Percentiles rank a stretch among this genome's conserved stretches.
phyloP scores from a whole-genome alignment of 192 early-diverging fungal species.

The Geosiphon pyriformis region DNA sequence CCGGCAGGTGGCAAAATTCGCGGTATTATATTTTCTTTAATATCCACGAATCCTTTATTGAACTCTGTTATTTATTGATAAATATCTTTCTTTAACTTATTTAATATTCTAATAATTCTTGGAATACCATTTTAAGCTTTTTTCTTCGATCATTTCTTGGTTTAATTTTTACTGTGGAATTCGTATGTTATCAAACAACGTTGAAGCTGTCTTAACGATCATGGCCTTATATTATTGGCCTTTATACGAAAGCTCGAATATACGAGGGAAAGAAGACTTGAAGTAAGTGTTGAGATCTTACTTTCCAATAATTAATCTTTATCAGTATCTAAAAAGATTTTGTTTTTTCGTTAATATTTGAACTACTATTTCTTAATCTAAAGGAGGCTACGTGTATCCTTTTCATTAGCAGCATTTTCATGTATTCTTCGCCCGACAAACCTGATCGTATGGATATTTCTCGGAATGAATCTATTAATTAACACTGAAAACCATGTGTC shows the following conservation, averaged over 20 bases:
- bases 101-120: background rate
- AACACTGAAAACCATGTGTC: conserved; percentile 14
- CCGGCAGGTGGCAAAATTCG: conserved; percentile 53
- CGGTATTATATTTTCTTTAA: conserved; percentile 37
- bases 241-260: background rate
- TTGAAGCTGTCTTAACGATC: conserved; percentile 72
- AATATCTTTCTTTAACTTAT: background rate
- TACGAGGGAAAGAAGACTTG: background rate
- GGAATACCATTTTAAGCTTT: conserved; percentile 34
- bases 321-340: no score
- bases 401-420: conserved; percentile 67
- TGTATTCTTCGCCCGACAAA: conserved; percentile 91
- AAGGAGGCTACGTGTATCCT: conserved; percentile 34
- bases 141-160: conserved; percentile 49
- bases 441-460: conserved; percentile 76
- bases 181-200: conserved; percentile 53
- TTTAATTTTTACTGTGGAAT: conserved; percentile 53
- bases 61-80: background rate
- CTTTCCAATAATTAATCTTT: no score
- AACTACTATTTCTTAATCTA: background rate
- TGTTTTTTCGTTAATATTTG: background rate
- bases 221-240: conserved; percentile 83
- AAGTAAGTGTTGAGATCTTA: conserved; percentile 3
- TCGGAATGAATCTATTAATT: conserved; percentile 57
- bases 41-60: conserved; percentile 4